Percentiles rank a stretch among this genome's conserved stretches.
Conservation (phyloP, 2,329 filamentous ascomycete genomes). For the Diaporthe citrichinensis region DNA sequence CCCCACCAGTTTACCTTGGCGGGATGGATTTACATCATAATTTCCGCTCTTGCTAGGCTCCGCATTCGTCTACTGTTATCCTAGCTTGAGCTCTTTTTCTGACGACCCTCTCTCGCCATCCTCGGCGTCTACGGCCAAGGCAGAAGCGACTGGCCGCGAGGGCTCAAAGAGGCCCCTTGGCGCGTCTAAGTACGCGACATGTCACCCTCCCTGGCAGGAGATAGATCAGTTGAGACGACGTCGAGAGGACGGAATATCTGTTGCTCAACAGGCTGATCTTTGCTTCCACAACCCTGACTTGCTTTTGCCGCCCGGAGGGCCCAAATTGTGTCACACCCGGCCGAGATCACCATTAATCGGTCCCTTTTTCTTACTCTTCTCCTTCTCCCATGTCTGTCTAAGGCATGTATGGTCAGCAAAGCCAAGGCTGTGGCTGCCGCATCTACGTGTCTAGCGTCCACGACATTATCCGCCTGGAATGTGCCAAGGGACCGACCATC, state of each 20-base stretch:
- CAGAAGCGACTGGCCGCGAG: neutral
- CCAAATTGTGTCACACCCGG: neutral
- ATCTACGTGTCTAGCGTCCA: conserved; percentile 24
- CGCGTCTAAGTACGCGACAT: conserved; percentile 13
- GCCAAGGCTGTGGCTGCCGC: conserved; percentile 24
- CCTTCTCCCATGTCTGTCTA: neutral
- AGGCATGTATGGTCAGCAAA: conserved; percentile 12
- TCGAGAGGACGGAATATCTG: conserved; percentile 1
- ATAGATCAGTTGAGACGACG: neutral
- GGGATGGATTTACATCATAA: neutral
- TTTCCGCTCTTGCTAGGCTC: conserved; percentile 1
- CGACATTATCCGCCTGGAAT: conserved; percentile 23
- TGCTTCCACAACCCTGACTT: neutral
- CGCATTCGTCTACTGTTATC: neutral
- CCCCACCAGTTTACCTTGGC: conserved; percentile 20
- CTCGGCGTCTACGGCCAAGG: conserved; percentile 22
- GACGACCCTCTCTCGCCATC: too few relatives aligned
- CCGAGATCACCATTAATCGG: conserved; percentile 6
- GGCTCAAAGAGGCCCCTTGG: neutral
- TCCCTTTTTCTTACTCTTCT: neutral
- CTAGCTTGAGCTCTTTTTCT: neutral
- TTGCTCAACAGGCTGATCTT: neutral
- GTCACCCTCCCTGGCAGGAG: neutral
- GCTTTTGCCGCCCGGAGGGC: neutral
- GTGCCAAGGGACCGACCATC: conserved; percentile 12